Base-by-base conservation (phyloP, 768 basidiomycete genomes). In the Amanita thiersii region DNA sequence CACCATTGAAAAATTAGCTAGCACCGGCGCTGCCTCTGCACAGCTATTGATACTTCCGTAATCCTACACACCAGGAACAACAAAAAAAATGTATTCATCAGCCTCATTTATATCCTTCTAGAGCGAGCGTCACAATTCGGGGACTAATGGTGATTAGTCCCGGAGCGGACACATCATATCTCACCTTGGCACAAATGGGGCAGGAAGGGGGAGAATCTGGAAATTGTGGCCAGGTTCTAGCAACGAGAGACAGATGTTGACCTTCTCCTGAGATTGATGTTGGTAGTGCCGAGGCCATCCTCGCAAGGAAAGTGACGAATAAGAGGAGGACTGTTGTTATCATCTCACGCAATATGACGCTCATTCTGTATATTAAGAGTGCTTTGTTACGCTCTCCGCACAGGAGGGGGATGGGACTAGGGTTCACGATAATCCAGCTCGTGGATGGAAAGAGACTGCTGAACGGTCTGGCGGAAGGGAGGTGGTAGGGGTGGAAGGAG, bases 1-100 rank as follows among this genome's bases (percentile, higher is more conserved):
- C 36, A 79, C 78, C 57, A 64, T 68, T 9, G 69, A 59, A 51
- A 77, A 63, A 55, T 81, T 79, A 12, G 73, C 69, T 19, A 81
- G 56, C 1, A 76, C 70, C 0, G 76, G 74, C 8, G 70, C 66
- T 2, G 79, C 78, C 47, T 70, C 60, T 1, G 76, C 73, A 51
- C 80, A 80, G 48, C 67, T 69, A 50, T 66, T 68, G 44, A 84
- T 79, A 32, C 53, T 68, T 15, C 56, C 51, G 49, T 75, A 82
- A 43, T 72, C 60, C 71, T 72, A 47, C 2, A 32, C 12, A 24
- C 15, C 12, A 15, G 5, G 20, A 10, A 32, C n/a, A 25, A 17
- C 26, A 33, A 30, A 17, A 19, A 19, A 26, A 33, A 34, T 37
- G 18, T 19, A 39, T 11, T 34, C 10, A 37, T 12, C n/a, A n/a